These are phyloP conservation scores for Dentipellis fragilis DNA, from an alignment of 768 basidiomycete species.

Conservation along the genomic window DNA sequence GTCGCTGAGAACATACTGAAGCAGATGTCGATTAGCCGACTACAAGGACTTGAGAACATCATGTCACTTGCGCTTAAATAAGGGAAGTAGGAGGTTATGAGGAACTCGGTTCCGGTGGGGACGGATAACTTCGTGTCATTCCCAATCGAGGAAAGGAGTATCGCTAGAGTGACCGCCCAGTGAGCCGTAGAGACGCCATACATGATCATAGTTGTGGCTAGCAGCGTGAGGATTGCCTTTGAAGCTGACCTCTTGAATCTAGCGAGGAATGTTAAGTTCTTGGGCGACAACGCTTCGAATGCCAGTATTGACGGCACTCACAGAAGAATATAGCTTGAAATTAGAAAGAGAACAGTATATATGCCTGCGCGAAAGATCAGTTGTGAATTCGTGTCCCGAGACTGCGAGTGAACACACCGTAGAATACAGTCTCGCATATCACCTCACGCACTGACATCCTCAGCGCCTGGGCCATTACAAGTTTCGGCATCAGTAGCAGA, in stretches of 20 bases:
- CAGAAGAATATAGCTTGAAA: neutral
- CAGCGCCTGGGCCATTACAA: neutral
- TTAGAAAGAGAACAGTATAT: neutral
- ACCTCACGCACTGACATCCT: neutral
- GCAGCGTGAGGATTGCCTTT: neutral
- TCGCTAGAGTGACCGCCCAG: neutral
- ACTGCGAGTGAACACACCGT: neutral
- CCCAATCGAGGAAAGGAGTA: neutral
- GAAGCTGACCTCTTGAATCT: neutral
- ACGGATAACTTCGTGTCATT: too few relatives aligned
- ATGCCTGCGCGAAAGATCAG: neutral
- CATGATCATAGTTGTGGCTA: neutral
- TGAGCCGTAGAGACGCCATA: neutral
- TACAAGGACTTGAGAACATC: too few relatives aligned
- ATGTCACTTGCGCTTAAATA: too few relatives aligned
- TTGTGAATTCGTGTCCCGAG: neutral
- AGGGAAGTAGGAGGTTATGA: too few relatives aligned
- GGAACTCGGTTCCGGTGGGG: too few relatives aligned
- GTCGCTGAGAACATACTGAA: neutral
- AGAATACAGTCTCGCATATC: neutral
- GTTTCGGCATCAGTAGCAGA: too few relatives aligned
- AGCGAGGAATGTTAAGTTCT: neutral
- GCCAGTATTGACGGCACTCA: neutral
- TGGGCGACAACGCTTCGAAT: too few relatives aligned
- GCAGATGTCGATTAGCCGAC: too few relatives aligned